phyloP scores from a whole-genome alignment of 2,329 filamentous ascomycete genomes.

The Exophiala lecanii-corni region DNA sequence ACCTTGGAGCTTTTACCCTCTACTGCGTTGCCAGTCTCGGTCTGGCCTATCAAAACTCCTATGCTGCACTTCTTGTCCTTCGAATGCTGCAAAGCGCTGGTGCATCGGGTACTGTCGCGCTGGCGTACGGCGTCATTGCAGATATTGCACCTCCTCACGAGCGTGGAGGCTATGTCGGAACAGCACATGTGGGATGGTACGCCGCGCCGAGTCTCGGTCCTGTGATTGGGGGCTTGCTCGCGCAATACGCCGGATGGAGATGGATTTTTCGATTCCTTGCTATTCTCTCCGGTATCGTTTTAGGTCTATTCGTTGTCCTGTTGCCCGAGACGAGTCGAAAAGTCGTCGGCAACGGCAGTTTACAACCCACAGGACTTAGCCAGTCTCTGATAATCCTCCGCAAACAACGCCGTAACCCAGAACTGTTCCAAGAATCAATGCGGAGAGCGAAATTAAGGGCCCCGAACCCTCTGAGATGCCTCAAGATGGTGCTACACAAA shows the following conservation, averaged over 20 bases:
- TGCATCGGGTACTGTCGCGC: conserved; percentile 64
- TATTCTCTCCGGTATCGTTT: conserved; percentile 18
- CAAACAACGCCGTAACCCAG: not conserved
- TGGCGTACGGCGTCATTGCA: conserved; percentile 66
- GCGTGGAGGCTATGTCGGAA: conserved; percentile 67
- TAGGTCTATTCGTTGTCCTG: not conserved
- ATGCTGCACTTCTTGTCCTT: conserved; percentile 33
- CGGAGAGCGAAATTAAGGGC: conserved; percentile 1
- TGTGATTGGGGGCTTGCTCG: conserved; percentile 34
- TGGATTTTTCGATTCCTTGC: conserved; percentile 40
- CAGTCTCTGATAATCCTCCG: conserved; percentile 1
- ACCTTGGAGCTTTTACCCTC: conserved; percentile 28
- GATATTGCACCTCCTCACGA: conserved; percentile 67
- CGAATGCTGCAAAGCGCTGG: conserved; percentile 46
- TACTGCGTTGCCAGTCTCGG: conserved; percentile 39
- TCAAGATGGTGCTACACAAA: conserved; percentile 4
- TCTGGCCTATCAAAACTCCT: conserved; percentile 35
- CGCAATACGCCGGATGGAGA: conserved; percentile 37
- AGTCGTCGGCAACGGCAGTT: conserved; percentile 29
- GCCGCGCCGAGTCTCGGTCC: conserved; percentile 35
- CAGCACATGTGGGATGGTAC: conserved; percentile 54
- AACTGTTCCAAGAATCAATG: not conserved
- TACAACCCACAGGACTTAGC: conserved; percentile 22
- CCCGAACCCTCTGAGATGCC: conserved; percentile 20
- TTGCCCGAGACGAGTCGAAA: conserved; percentile 38